Evolutionary conservation across 306 rosid genomes (phyloP), one percentile per base, ranked within the genome.

Genomic region (Dryas drummondii): DNA sequence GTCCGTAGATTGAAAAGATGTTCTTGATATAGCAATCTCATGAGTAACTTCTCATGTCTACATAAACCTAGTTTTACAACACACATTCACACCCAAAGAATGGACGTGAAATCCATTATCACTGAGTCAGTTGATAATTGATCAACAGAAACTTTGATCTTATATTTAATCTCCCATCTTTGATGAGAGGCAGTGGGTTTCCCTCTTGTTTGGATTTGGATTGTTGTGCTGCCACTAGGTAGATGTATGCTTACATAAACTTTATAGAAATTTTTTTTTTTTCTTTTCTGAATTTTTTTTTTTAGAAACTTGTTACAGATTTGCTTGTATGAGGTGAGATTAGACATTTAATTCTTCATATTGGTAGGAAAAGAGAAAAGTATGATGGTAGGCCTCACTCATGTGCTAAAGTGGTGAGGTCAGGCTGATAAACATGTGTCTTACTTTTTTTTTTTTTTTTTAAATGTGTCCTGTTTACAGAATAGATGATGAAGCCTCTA

Each of bases 401-500:
- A 48, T 16, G 48, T n/a, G 19, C n/a, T 26, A 15, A 67, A 41
- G 9, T 37, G 7, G 65, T 71, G 53, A 71, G 52, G 32, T 53
- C 16, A 17, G 64, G 42, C 65, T 0, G 4, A 7, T 71, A 58
- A 32, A 47, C 27, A 3, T 62, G 47, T 13, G 42, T 72, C 58
- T 57, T 72, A 55, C 56, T 7, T 63, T 26, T 59, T 54, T 1
- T 22, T 54, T 1, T 22, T 22, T 22, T 22, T 78, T 80, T 76
- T 73, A 56, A 6, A 54, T 50, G 42, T n/a, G 65, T 75, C 83
- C 65, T 85, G 82, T 70, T 66, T 83, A 80, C 98, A 96, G 98
- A 83, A 85, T 96, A 54, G 92, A 96, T 74, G 84, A 87, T 41
- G 93, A 90, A 87, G 84, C 90, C 66, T 82, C 76, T 80, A 86